Base-by-base conservation (phyloP, 108 stramenopile genomes). In the Nitzschia sp. region DNA sequence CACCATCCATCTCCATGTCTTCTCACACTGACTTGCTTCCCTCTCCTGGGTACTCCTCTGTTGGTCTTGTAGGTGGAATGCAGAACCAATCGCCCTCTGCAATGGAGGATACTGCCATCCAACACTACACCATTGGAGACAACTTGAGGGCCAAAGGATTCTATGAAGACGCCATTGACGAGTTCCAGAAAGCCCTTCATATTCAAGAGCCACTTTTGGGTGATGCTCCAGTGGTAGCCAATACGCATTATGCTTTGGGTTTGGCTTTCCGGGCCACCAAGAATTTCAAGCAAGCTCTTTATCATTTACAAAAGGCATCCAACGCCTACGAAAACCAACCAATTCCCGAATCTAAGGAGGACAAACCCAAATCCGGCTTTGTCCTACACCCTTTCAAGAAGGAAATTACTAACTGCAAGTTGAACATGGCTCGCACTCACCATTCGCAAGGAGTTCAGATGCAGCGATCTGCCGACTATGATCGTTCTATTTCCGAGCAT, bases 41-140 rank as follows among this genome's bases (percentile, higher is more conserved):
- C 17, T 17, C n/a, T 6, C 46, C 46, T 6, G 17, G 17, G 17
- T 17, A 17, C 46, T 17, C n/a, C 14, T 17, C 14, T 3, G 6
- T 17, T 48, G 46, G n/a, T 3, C 14, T 17, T 17, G 46, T 48
- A 48, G 46, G 46, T 5, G 46, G 17, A 48, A 6, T 6, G n/a
- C 17, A 6, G 1, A 6, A 17, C 51, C 57, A 40, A 8, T 11
- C 11, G 0, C 10, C 19, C 0, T 39, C 42, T 19, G 39, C 38
- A 22, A 70, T 70, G 69, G 75, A 69, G 54, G 75, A 76, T 8
- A 52, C 55, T 20, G 75, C 67, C 12, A 48, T n/a, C 8, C 62
- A 76, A 21, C 75, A 70, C 55, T 76, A 42, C 50, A 76, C 54
- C 41, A 76, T 76, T 0, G 75, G 75, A 0, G 75, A 76, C 40